Evolutionary conservation across 257 asterid species (phyloP).

Genomic region (Prunella vulgaris): DNA sequence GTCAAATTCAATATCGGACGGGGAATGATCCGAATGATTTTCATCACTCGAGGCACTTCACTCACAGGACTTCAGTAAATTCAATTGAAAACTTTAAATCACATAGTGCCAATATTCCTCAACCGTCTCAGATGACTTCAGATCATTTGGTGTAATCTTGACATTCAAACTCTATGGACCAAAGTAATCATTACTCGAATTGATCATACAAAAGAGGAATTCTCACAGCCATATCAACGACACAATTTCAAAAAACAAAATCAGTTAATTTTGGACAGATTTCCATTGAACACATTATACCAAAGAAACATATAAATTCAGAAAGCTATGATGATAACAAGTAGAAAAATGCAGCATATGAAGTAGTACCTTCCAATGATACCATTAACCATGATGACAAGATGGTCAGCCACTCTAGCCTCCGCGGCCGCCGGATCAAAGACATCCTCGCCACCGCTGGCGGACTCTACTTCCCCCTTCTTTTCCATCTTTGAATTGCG

Average conservation of each 20-base stretch:
- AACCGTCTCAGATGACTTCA: too few relatives aligned
- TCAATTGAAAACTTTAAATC: too few relatives aligned
- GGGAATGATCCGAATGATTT: too few relatives aligned
- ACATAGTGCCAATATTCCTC: too few relatives aligned
- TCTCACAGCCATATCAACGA: background rate
- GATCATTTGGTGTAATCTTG: background rate
- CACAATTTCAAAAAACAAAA: background rate
- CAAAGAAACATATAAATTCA: background rate
- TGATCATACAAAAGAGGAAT: background rate
- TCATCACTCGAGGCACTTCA: too few relatives aligned
- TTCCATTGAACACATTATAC: background rate
- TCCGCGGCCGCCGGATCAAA: constrained; percentile 56
- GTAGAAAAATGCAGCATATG: background rate
- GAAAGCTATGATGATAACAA: background rate
- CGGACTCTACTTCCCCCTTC: constrained; percentile 54
- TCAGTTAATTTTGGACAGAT: background rate
- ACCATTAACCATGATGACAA: constrained; percentile 81
- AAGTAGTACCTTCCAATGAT: constrained; percentile 64
- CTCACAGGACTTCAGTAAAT: too few relatives aligned
- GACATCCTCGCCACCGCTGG: constrained; percentile 66
- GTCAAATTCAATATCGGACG: too few relatives aligned
- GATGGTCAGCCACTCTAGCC: constrained; percentile 61
- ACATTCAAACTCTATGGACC: background rate
- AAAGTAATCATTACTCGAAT: background rate
- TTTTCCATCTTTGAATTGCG: constrained; percentile 36